phyloP scores from a whole-genome alignment of 2,329 filamentous ascomycete genomes.

The Pseudovirgaria hyperparasitica region DNA sequence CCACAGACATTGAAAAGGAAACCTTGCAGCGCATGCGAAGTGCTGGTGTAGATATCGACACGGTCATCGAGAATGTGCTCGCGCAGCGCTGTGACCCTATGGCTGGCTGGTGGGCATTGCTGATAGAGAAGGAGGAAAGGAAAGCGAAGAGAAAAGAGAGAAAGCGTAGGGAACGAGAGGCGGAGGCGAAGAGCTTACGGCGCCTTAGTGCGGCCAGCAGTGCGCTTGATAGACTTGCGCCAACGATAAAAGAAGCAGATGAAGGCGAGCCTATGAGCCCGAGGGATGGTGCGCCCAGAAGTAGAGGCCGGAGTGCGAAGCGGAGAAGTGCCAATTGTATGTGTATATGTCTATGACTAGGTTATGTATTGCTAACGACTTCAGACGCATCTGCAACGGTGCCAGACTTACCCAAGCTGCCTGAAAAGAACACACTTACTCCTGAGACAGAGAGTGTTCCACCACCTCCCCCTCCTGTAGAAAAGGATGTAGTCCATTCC shows the following conservation, averaged over 20 bases:
- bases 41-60: conserved; percentile 86
- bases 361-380: conserved; percentile 31
- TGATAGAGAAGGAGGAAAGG: conserved; percentile 87
- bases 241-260: conserved; percentile 63
- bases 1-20: conserved; percentile 77
- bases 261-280: conserved; percentile 45
- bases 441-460: conserved; percentile 27
- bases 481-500: conserved; percentile 66
- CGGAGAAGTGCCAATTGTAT: conserved; percentile 42
- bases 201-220: conserved; percentile 83
- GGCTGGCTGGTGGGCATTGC: conserved; percentile 89
- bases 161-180: conserved; percentile 74
- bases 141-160: conserved; percentile 70
- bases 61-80: conserved; percentile 86
- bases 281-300: conserved; percentile 46
- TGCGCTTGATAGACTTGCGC: conserved; percentile 67
- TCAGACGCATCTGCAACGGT: conserved; percentile 27
- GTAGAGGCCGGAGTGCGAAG: conserved; percentile 65
- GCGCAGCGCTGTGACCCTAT: conserved; percentile 80
- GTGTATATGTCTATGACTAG: conserved; percentile 4
- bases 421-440: conserved; percentile 43
- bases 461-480: conserved; percentile 58
- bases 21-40: conserved; percentile 85
- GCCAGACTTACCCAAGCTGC: conserved; percentile 65
- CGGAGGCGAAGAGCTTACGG: conserved; percentile 64